Conservation (phyloP, 495 filamentous ascomycete genomes). For the Trichocladium uniseriatum region DNA sequence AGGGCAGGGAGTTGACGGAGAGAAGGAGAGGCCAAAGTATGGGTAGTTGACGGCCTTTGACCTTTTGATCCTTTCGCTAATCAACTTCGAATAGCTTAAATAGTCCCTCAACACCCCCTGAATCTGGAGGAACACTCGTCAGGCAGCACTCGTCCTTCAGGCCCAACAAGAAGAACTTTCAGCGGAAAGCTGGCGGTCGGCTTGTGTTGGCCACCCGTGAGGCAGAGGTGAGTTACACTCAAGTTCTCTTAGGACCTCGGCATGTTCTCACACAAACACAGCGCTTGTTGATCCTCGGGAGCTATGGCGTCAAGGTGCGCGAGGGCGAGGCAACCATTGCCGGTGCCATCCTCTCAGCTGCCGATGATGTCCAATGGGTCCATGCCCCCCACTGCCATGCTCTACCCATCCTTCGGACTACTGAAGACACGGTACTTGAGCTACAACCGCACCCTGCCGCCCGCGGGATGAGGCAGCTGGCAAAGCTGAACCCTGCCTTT, state of each 20-base stretch:
- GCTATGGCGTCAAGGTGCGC: constrained; percentile 61
- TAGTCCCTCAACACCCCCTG: background rate
- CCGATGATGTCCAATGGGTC: constrained; percentile 46
- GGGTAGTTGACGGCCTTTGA: too few species aligned
- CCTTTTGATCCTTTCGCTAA: too few species aligned
- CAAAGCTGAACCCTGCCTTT: constrained; percentile 58
- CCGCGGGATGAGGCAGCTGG: constrained; percentile 47
- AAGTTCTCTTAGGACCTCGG: background rate
- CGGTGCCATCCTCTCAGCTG: constrained; percentile 54
- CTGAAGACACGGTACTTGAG: constrained; percentile 41
- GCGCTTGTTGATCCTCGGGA: constrained; percentile 60
- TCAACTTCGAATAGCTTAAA: too few species aligned
- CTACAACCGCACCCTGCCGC: constrained; percentile 42
- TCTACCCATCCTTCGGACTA: constrained; percentile 58
- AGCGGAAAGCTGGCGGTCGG: constrained; percentile 28
- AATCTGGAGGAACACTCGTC: background rate
- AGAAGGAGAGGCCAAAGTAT: background rate
- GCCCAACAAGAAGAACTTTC: constrained; percentile 35
- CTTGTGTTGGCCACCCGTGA: constrained; percentile 29
- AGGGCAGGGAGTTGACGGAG: background rate
- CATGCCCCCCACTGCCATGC: constrained; percentile 71
- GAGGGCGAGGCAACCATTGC: constrained; percentile 51
- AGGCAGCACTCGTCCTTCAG: constrained; percentile 35
- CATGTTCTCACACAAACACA: constrained; percentile 20
- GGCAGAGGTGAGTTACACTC: constrained; percentile 34